Conservation (phyloP, 2,329 filamentous ascomycete species). For the Aureobasidium uvarum region DNA sequence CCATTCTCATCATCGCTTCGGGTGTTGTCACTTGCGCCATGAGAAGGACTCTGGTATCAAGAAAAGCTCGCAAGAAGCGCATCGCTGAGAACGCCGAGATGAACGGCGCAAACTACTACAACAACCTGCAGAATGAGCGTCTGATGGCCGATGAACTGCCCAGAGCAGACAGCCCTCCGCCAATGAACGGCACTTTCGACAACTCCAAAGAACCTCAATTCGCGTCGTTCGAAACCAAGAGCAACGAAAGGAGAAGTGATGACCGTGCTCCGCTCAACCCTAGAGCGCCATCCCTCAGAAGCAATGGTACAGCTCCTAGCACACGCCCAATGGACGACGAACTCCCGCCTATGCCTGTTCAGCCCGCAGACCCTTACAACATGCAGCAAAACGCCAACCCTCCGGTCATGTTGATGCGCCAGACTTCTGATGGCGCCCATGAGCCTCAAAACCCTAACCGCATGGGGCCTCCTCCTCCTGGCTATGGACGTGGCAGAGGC, state of each 20-base stretch:
- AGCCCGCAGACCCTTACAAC: constrained; percentile 20
- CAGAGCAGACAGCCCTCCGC: constrained; percentile 55
- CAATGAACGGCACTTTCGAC: constrained; percentile 55
- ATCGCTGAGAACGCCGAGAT: constrained; percentile 95
- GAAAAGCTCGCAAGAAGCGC: constrained; percentile 88
- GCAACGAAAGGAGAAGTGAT: constrained; percentile 60
- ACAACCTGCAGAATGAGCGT: constrained; percentile 46
- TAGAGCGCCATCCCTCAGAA: constrained; percentile 58
- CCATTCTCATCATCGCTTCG: constrained; percentile 77
- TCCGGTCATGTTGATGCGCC: constrained; percentile 47
- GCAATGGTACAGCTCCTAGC: constrained; percentile 32
- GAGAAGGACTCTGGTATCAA: constrained; percentile 84
- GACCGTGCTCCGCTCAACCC: constrained; percentile 70
- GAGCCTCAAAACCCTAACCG: constrained; percentile 40
- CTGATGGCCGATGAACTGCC: constrained; percentile 41
- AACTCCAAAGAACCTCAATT: constrained; percentile 55
- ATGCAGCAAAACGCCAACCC: constrained; percentile 59
- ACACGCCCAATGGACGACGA: constrained; percentile 43
- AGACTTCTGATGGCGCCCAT: constrained; percentile 50
- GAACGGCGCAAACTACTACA: constrained; percentile 90
- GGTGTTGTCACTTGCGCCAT: constrained; percentile 90
- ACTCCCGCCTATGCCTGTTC: constrained; percentile 40
- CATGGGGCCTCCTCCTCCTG: constrained; percentile 35
- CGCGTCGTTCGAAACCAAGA: constrained; percentile 62
- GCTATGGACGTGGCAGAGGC: constrained; percentile 34